phyloP scores from a whole-genome alignment of 2,329 filamentous ascomycete species.

The Cladosporium phlei region DNA sequence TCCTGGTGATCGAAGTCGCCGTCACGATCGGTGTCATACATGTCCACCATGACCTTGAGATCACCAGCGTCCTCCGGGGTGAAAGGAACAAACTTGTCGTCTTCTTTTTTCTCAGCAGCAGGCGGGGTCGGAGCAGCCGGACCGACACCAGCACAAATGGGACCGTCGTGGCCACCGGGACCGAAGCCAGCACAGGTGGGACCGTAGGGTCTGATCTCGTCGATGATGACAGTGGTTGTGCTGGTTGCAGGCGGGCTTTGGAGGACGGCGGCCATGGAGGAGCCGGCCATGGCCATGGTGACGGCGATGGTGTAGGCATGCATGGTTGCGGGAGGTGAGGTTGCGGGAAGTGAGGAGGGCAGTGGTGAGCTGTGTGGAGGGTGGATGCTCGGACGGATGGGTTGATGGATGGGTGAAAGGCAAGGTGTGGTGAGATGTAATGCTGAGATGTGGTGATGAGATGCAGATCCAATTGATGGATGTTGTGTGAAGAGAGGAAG shows the following conservation, averaged over 20 bases:
- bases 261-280: not conserved
- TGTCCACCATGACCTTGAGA: no score
- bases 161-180: no score
- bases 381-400: not conserved
- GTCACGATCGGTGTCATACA: no score
- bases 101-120: no score
- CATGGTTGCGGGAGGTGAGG: not conserved
- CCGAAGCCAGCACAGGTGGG: no score
- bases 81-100: no score
- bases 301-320: not conserved
- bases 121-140: no score
- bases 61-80: no score
- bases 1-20: no score
- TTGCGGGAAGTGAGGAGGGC: no score
- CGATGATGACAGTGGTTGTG: not conserved
- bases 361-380: not conserved
- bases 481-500: not conserved
- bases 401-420: not conserved
- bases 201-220: no score
- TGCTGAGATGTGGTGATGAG: not conserved
- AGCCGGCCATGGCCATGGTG: not conserved
- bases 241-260: not conserved
- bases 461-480: constrained; percentile 1
- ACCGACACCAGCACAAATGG: no score
- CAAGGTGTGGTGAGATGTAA: not conserved